These are phyloP conservation scores for Viscum album DNA, from an alignment of 177 flowering plant species.

Conservation along the genomic window DNA sequence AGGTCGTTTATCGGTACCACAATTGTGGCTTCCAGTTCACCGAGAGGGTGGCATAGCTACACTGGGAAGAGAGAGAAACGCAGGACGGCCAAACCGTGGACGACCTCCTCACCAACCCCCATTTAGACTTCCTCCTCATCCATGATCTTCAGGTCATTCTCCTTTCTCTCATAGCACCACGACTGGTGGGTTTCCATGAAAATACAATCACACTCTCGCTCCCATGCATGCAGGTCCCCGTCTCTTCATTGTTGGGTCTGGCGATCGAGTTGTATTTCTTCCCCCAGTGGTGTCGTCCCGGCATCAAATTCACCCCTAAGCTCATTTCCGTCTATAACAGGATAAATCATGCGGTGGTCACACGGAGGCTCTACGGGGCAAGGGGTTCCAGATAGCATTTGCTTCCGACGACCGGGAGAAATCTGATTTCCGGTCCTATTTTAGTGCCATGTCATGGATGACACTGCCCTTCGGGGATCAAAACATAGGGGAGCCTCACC, in stretches of 20 bases:
- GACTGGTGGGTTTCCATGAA: background rate
- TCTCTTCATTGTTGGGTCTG: slow-evolving; percentile 48
- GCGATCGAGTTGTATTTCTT: slow-evolving; percentile 67
- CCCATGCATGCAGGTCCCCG: slow-evolving; percentile 34
- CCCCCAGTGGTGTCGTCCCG: slow-evolving; percentile 67
- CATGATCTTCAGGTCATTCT: slow-evolving; percentile 31
- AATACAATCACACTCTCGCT: background rate
- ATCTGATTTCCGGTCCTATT: slow-evolving; percentile 31
- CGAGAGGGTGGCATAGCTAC: slow-evolving; percentile 42
- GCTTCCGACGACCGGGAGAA: slow-evolving; percentile 45
- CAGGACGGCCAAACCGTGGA: slow-evolving; percentile 50
- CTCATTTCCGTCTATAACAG: slow-evolving; percentile 48
- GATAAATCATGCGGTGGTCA: slow-evolving; percentile 28
- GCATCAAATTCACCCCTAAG: slow-evolving; percentile 48
- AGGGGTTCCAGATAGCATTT: slow-evolving; percentile 46
- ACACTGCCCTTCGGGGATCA: slow-evolving; percentile 62
- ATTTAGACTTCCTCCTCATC: slow-evolving; percentile 42
- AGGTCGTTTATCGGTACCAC: slow-evolving; percentile 48
- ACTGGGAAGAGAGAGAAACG: slow-evolving; percentile 38
- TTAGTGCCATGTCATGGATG: slow-evolving; percentile 62
- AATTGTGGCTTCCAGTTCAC: slow-evolving; percentile 56
- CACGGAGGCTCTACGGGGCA: slow-evolving; percentile 6
- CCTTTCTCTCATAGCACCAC: no score
- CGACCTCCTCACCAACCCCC: slow-evolving; percentile 29
- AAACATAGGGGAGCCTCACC: slow-evolving; percentile 27